Evolutionary conservation across 257 asterid genomes (phyloP).

Genomic region (Dorcoceras hygrometricum): DNA sequence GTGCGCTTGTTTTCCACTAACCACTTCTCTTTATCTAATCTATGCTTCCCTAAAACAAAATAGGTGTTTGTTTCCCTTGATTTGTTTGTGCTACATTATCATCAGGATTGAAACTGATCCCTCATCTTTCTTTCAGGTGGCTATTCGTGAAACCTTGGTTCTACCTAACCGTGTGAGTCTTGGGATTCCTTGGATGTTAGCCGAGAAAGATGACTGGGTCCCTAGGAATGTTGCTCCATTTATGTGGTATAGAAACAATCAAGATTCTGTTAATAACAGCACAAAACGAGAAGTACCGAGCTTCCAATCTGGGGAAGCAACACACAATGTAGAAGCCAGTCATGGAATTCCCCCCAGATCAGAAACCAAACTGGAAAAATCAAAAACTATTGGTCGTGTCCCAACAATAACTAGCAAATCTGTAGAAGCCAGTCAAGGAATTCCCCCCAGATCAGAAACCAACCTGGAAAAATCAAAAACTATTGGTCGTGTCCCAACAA

Average conservation of each 20-base stretch:
- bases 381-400: conserved; percentile 22
- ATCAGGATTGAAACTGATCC: conserved; percentile 19
- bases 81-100: conserved; percentile 4
- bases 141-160: conserved; percentile 78
- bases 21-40: too few relatives aligned
- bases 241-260: conserved; percentile 55
- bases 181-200: conserved; percentile 78
- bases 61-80: conserved; percentile 9
- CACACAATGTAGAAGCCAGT: conserved; percentile 31
- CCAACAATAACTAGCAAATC: conserved; percentile 29
- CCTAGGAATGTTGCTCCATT: conserved; percentile 76
- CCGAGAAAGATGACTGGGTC: conserved; percentile 90
- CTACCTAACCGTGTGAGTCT: conserved; percentile 76
- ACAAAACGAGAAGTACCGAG: conserved; percentile 37
- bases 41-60: background rate
- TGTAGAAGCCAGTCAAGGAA: conserved; percentile 36
- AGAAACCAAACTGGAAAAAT: conserved; percentile 35
- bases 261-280: conserved; percentile 40
- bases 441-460: conserved; percentile 31
- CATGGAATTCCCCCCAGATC: conserved; percentile 28
- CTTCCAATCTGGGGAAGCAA: conserved; percentile 38
- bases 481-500: conserved; percentile 26
- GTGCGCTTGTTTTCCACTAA: background rate
- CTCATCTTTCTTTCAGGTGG: conserved; percentile 51
- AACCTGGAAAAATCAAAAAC: conserved; percentile 29